Base-by-base conservation (phyloP, 2,329 filamentous ascomycete genomes). In the Ceratocystis alfenasii region DNA sequence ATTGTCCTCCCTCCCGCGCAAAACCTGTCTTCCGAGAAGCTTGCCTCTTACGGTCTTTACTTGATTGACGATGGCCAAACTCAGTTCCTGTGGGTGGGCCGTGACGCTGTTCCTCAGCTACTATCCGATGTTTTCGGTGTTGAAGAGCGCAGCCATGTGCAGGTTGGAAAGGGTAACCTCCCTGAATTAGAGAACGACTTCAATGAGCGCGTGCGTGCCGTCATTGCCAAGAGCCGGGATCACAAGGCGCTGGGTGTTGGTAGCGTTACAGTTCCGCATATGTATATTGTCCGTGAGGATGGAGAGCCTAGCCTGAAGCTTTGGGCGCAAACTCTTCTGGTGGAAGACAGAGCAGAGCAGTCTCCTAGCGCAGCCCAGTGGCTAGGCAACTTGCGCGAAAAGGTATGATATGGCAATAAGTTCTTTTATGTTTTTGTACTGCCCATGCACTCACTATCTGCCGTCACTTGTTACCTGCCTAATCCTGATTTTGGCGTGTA, bases 61-160 rank as follows among this genome's bases (percentile, higher is more conserved):
- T 83, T 99, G 67, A 94, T 99, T 71, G 94, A 99, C 72, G 94
- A 99, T 72, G 92, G 92, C 2, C 93, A 96, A 76, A 96, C 90
- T 5, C 94, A 99, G 74, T 99, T 99, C 81, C 78, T 99, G 61
- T 99, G 94, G 94, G 83, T 97, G 22, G 94, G 94, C 15, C 86
- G 92, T 45, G 93, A 99, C 70, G 88, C 93, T 1, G 90, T 99
- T 33, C 90, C 91, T 1, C 90, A 95, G 73, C 82, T 99, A 41
- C 80, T 97, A 50, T 77, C 82, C 64, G 94, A 99, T 72, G 93
- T 97, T 5, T 99, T 99, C 74, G 93, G 91, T 28, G 81, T 94
- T 10, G 81, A 87, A 59, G 92, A 96, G 76, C 86, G 89, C 73
- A 86, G 85, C 48, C 87, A 90, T 73, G 79, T 99, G 68, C 91